Base-by-base conservation (phyloP, 768 basidiomycete species). In the Mycena metata region DNA sequence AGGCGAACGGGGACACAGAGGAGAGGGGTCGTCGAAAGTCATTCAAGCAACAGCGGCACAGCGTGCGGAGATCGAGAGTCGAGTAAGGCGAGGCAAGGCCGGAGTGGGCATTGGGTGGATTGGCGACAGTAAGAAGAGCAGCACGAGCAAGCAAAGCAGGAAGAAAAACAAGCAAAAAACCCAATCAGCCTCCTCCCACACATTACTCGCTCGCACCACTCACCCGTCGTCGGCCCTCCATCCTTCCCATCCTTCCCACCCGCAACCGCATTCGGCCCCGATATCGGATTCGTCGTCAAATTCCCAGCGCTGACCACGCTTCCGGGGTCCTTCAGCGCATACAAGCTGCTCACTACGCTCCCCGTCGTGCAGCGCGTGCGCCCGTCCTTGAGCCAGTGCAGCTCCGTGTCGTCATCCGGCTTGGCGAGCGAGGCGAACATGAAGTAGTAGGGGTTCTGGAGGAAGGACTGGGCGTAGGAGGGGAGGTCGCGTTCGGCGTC, bases 381-480 rank as follows among this genome's bases (percentile, higher is more conserved):
- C 19, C 95, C 95, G 74, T 96, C 96, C 89, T 93, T 86, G 16
- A 86, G 75, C 89, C 94, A 92, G 74, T 98, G 96, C 49, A 97
- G 78, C 78, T 97, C 96, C 15, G 91, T 86, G 72, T 96, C 94
- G 69, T 94, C 91, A 73, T 96, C 95, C 0, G 94, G 93, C 73
- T 95, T 91, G 1, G 95, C 95, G 45, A 96, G 86, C 75, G 90
- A 91, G 26, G 96, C 95, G 74, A 95, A 96, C 93, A 96, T 96
- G 79, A 97, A 96, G 77, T 96, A 97, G 77, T 96, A 96, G 0
- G 96, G 96, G 73, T 96, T 95, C 76, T 96, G 94, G 19, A 95
- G 85, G 76, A 90, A 95, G 23, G 83, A 87, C 62, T 88, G 85
- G 1, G 86, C 82, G 75, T 90, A 85, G 64, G 81, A 81, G 5